Evolutionary conservation across 2,329 filamentous ascomycete species (phyloP).

Genomic region (Fusarium sublunatum): DNA sequence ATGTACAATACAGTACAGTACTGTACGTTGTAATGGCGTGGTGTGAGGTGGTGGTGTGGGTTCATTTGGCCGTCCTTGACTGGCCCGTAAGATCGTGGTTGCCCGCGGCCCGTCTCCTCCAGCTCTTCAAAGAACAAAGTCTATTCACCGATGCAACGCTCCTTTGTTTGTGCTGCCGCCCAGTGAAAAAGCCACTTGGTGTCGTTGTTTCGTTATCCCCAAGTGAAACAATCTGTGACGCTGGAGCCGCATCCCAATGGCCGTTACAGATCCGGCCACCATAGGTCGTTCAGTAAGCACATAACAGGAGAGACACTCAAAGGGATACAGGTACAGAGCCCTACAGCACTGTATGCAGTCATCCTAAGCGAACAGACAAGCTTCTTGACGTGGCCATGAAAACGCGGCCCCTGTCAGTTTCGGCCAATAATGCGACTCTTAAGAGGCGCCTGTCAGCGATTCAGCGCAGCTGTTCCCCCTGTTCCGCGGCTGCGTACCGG

Average conservation of each 20-base stretch:
- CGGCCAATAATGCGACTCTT: conserved; percentile 23
- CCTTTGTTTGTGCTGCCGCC: conserved; percentile 13
- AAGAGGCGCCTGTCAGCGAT: conserved; percentile 38
- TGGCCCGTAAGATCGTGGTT: conserved; percentile 30
- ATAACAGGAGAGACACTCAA: conserved; percentile 14
- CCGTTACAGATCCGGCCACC: neutral
- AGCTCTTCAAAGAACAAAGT: conserved; percentile 30
- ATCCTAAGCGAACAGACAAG: too few relatives aligned
- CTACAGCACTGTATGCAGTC: conserved; percentile 32
- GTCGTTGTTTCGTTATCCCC: conserved; percentile 13
- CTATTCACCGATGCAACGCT: conserved; percentile 39
- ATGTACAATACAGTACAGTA: neutral
- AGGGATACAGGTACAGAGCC: neutral
- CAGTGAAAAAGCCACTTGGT: conserved; percentile 2
- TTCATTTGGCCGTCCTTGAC: conserved; percentile 30
- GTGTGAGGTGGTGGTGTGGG: conserved; percentile 29
- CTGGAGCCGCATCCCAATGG: conserved; percentile 16
- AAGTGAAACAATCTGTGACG: conserved; percentile 29
- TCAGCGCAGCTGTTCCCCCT: conserved; percentile 28
- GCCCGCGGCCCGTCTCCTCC: conserved; percentile 27
- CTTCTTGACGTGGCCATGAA: conserved; percentile 5
- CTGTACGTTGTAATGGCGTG: conserved; percentile 1
- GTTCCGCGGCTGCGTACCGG: conserved; percentile 29
- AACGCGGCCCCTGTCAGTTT: conserved; percentile 17
- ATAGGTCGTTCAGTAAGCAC: conserved; percentile 15